Base-by-base conservation (phyloP, 108 stramenopile genomes). In the Phaeodactylum tricornutum region DNA sequence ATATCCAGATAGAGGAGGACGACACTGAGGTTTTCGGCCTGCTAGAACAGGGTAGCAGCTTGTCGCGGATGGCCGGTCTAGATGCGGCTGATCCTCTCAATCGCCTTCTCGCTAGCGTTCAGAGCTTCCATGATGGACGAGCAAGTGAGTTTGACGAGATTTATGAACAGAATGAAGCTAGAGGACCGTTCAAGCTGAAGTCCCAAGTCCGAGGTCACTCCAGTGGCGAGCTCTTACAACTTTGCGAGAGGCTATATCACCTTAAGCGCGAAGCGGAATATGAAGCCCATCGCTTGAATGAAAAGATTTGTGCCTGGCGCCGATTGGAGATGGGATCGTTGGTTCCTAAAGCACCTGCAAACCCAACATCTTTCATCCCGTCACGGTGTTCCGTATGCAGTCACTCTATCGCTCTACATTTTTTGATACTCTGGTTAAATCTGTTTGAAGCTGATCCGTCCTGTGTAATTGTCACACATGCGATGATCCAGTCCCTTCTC, bases 221-320 rank as follows among this genome's bases (percentile, higher is more conserved):
- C 6, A 4, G 19, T 4, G 21, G 51, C 19, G 57, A 43, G 31
- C 31, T 54, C 2, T 15, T 67, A 1, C 80, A 77, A 41, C 76
- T 77, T 44, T 74, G 71, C 44, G 67, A 69, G 23, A 58, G 64
- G 12, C 49, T 85, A 19, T 54, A 80, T 50, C 35, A 51, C 29
- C 67, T 84, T 28, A 52, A 78, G 64, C 69, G 81, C 47, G 90
- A 87, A 48, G 75, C 80, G 23, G 75, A 82, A 36, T 40, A 69
- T 29, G 90, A 92, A 43, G 64, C 76, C 29, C 71, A 52, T 37
- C 75, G 78, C 45, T 45, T 92, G 4, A 55, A 59, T 35, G 49
- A 75, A n/a, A 66, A 76, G 8, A 62, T 87, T 12, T 58, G 68
- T 47, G 81, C 83, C 15, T 92, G 90, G 90, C 53, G 67, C 29